These are phyloP conservation scores for Suillus weaverae DNA, from an alignment of 768 basidiomycete genomes.

Conservation along the genomic window DNA sequence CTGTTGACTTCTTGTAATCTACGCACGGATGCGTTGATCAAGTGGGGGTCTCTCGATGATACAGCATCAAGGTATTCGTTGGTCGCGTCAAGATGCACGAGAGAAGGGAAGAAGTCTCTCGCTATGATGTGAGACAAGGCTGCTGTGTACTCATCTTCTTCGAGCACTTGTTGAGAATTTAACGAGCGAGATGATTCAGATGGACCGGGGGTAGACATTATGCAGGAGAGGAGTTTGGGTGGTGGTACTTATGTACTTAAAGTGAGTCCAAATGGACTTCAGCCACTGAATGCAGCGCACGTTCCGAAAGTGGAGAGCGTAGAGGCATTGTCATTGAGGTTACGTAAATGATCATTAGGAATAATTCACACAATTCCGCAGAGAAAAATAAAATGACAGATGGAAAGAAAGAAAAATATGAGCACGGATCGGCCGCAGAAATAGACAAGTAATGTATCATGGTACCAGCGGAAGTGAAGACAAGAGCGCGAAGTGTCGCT, in stretches of 20 bases:
- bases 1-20: conserved; percentile 61
- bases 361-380: conserved; percentile 12
- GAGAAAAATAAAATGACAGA: conserved; percentile 6
- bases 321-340: neutral
- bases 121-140: conserved; percentile 91
- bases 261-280: neutral
- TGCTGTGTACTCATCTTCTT: conserved; percentile 94
- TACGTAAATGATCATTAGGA: conserved; percentile 8
- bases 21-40: conserved; percentile 76
- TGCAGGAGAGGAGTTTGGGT: neutral
- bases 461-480: conserved; percentile 5
- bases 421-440: conserved; percentile 3
- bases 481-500: conserved; percentile 3
- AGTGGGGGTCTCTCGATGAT: conserved; percentile 68
- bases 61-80: conserved; percentile 85
- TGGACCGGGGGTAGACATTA: conserved; percentile 34
- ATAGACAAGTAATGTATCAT: conserved; percentile 9
- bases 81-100: conserved; percentile 85
- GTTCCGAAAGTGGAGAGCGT: neutral
- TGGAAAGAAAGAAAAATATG: neutral
- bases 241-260: neutral
- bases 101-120: conserved; percentile 96
- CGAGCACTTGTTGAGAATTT: conserved; percentile 69
- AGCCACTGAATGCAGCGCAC: neutral
- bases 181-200: conserved; percentile 52